Conservation (phyloP, 208 protist species). For the Wallacemonas sp. region DNA sequence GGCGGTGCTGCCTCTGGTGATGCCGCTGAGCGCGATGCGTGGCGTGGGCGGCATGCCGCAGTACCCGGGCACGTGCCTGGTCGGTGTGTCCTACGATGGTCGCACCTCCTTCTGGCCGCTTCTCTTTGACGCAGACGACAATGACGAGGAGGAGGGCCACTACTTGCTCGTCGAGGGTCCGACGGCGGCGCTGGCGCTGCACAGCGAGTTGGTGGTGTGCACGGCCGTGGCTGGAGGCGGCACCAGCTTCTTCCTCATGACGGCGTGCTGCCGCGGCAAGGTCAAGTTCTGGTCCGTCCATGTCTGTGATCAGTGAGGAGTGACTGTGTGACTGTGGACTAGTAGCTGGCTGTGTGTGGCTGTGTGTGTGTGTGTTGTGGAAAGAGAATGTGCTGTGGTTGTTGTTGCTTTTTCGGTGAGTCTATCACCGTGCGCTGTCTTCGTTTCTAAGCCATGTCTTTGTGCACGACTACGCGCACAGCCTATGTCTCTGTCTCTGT, state of each 20-base stretch:
- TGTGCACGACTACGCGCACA: not conserved
- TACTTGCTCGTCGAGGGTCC: slow-evolving; percentile 41
- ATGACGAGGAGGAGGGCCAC: slow-evolving; percentile 9
- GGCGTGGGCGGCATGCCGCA: slow-evolving; percentile 45
- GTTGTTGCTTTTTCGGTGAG: slow-evolving; percentile 17
- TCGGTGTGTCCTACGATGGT: slow-evolving; percentile 75
- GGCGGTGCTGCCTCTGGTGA: slow-evolving; percentile 43
- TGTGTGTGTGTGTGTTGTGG: slow-evolving; percentile 17
- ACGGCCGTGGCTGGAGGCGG: slow-evolving; percentile 57
- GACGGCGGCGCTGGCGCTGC: slow-evolving; percentile 49
- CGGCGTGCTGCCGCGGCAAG: slow-evolving; percentile 70
- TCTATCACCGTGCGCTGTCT: no score
- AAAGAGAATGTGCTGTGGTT: slow-evolving; percentile 10
- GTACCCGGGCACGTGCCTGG: slow-evolving; percentile 45
- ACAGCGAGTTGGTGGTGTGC: slow-evolving; percentile 50
- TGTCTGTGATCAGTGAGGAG: slow-evolving; percentile 16
- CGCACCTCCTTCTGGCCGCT: slow-evolving; percentile 81
- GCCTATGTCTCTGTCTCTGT: not conserved
- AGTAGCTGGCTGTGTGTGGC: slow-evolving; percentile 2
- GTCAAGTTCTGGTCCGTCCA: slow-evolving; percentile 76
- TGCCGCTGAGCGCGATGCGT: slow-evolving; percentile 21
- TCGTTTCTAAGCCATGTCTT: not conserved
- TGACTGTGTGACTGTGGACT: no score
- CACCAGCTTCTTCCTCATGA: slow-evolving; percentile 70
- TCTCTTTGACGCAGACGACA: slow-evolving; percentile 26